phyloP scores from a whole-genome alignment of 345 rosid species.

The Raphanus sativus region DNA sequence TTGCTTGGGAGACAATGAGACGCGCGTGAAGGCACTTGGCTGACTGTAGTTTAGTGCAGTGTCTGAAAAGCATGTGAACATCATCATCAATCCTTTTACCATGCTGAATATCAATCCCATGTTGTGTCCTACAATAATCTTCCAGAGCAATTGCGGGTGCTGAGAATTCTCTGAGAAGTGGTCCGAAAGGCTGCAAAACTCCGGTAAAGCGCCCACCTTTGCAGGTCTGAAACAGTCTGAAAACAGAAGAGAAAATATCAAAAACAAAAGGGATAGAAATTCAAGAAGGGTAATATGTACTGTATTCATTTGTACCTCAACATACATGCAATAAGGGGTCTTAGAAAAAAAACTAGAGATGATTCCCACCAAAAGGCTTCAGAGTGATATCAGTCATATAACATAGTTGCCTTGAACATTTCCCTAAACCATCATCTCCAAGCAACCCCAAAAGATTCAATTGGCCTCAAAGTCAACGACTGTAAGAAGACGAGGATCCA shows the following conservation, averaged over 20 bases:
- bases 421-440: neutral
- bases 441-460: neutral
- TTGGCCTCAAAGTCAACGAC: neutral
- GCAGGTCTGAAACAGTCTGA: conserved; percentile 43
- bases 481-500: neutral
- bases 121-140: conserved; percentile 11
- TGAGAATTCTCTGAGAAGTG: conserved; percentile 26
- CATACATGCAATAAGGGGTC: conserved; percentile 29
- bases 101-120: conserved; percentile 2
- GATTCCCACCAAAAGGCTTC: neutral
- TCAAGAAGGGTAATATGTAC: neutral
- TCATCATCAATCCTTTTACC: conserved; percentile 17
- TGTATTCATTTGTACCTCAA: conserved; percentile 30
- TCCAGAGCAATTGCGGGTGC: conserved; percentile 34
- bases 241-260: neutral
- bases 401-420: neutral
- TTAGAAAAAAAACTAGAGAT: neutral
- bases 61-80: conserved; percentile 41
- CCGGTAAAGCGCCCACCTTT: conserved; percentile 38
- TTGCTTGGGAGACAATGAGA: conserved; percentile 44
- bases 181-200: conserved; percentile 26
- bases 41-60: conserved; percentile 41
- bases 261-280: neutral
- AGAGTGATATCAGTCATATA: neutral
- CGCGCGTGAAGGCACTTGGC: conserved; percentile 48